phyloP scores from a whole-genome alignment of 179 eudicot species.

The Camellia oleifera region DNA sequence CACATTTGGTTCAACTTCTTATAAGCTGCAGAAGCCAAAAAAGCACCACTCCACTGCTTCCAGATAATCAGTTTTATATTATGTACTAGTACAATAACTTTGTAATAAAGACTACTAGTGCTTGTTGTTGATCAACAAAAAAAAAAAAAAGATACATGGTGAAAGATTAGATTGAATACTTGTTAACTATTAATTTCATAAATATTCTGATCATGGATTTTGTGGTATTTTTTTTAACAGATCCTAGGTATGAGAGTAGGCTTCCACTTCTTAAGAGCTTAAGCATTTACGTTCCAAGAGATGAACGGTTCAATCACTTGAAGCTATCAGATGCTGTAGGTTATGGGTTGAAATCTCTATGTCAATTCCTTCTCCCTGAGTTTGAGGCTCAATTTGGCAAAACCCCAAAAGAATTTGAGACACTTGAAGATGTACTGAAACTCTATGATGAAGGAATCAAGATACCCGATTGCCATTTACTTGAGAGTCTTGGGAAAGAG shows the following conservation, averaged over 20 bases:
- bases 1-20: no score
- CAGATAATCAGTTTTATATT: no score
- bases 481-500: slow-evolving; percentile 32
- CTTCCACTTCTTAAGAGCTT: slow-evolving; percentile 41
- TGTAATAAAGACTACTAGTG: not conserved
- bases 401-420: slow-evolving; percentile 56
- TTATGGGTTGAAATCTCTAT: slow-evolving; percentile 46
- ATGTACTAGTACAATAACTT: not conserved
- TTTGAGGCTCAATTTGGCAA: slow-evolving; percentile 34
- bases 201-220: not conserved
- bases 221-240: slow-evolving; percentile 25
- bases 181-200: not conserved
- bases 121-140: no score
- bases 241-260: slow-evolving; percentile 63
- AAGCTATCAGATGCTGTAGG: slow-evolving; percentile 60
- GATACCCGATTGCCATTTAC: slow-evolving; percentile 28
- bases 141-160: no score
- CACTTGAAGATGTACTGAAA: slow-evolving; percentile 40
- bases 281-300: slow-evolving; percentile 68
- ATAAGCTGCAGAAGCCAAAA: no score
- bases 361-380: slow-evolving; percentile 40
- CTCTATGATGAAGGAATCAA: slow-evolving; percentile 53
- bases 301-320: slow-evolving; percentile 57
- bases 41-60: no score
- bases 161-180: not conserved